Evolutionary conservation across 148 eudicot genomes (phyloP), one percentile per base, ranked within the genome.

Genomic region (Camellia sinensis): DNA sequence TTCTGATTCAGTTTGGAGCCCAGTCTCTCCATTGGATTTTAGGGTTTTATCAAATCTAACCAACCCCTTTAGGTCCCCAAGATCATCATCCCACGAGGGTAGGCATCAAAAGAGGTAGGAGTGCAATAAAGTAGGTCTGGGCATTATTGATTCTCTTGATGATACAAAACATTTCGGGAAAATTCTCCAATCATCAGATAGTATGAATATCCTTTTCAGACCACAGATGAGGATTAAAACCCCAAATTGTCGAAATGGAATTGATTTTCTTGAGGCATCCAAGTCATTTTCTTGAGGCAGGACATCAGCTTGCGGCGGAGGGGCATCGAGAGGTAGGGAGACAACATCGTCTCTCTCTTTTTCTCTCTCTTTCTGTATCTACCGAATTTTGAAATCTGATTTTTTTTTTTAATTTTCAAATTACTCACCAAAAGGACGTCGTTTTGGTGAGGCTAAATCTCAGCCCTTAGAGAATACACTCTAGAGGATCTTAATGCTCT

Each of bases 21-120:
- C 98, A 12, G 93, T 97, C 67, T 95, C 98, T 67, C 97, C 98
- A 52, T 87, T 95, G 81, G 98, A 95, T 82, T 90, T 95, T 79
- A 90, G 91, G 89, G 85, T 91, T 7, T 90, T 95, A 44, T 87
- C 94, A 72, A 87, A 84, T 82, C 80, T 94, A 71, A 91, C 91
- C 8, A 89, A 64, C 76, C 86, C 92, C 9, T 84, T 89, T 88
- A 89, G 93, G 84, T 90, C 85, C 79, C 91, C 87, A 5, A 89
- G 71, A 83, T 78, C 87, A n/a, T n/a, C n/a, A 57, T 77, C 83
- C 53, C 78, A 70, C 44, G 89, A 89, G 43, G 90, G n/a, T n/a
- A n/a, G 88, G 59, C 83, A 78, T 45, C 92, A 87, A 13, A 95
- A 88, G 89, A 82, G 88, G 60, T 93, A 94, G 94, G 90, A 86